Evolutionary conservation across 1,284 basidiomycete genomes (phyloP).

Genomic region (Sanghuangporus sanghuang): DNA sequence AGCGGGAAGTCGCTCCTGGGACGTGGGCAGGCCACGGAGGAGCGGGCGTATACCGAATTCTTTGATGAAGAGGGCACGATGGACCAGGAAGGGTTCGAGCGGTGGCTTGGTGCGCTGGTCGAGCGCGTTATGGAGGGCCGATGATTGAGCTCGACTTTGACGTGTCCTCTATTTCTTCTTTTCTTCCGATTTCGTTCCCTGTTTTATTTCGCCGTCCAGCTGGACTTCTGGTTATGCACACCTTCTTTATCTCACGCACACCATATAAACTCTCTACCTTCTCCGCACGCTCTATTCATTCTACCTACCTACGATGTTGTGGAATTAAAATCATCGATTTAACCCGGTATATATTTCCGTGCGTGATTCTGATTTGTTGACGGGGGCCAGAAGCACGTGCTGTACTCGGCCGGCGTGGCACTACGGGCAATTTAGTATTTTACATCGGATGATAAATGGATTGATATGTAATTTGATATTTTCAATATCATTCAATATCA

Average conservation of each 20-base stretch:
- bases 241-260: not conserved
- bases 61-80: constrained; percentile 69
- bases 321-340: not conserved
- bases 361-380: too few species aligned
- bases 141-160: not conserved
- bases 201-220: not conserved
- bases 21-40: constrained; percentile 50
- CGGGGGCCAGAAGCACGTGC: too few species aligned
- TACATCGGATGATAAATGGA: too few species aligned
- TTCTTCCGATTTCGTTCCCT: not conserved
- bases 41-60: constrained; percentile 56
- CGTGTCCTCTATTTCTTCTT: not conserved
- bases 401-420: too few species aligned
- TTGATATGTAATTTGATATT: too few species aligned
- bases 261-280: not conserved
- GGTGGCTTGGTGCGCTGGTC: constrained; percentile 67
- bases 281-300: not conserved
- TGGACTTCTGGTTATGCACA: not conserved
- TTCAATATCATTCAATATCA: too few species aligned
- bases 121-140: constrained; percentile 31
- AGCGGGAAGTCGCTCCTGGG: constrained; percentile 72
- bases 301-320: not conserved
- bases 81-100: constrained; percentile 65
- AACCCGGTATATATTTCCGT: too few species aligned
- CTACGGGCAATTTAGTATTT: too few species aligned